Evolutionary conservation across 805 yeast species (phyloP).

Genomic region (Wickerhamiella qilinensis): DNA sequence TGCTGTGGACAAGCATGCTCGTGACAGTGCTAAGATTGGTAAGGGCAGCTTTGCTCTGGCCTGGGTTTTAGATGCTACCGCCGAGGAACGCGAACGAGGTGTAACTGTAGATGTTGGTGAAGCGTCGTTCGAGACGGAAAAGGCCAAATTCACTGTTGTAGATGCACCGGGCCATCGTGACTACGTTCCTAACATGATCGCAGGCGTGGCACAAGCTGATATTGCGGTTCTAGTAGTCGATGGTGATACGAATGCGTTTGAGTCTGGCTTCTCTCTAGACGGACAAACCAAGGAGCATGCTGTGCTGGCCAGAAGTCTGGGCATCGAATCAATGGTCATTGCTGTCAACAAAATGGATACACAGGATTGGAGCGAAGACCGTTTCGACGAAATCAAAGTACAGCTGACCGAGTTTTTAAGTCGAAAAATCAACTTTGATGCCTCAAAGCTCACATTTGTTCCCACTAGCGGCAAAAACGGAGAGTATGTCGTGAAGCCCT

Average conservation of each 20-base stretch:
- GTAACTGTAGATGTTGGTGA: slow-evolving; percentile 68
- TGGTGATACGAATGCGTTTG: slow-evolving; percentile 48
- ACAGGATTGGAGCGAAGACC: slow-evolving; percentile 36
- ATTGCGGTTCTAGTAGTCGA: slow-evolving; percentile 60
- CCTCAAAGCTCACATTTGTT: slow-evolving; percentile 30
- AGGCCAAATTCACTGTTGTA: slow-evolving; percentile 45
- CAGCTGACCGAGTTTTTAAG: slow-evolving; percentile 36
- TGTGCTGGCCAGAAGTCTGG: slow-evolving; percentile 47
- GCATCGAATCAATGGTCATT: slow-evolving; percentile 43
- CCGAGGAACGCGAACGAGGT: slow-evolving; percentile 59
- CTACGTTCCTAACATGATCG: slow-evolving; percentile 74
- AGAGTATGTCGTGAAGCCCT: slow-evolving; percentile 39
- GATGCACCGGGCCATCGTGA: slow-evolving; percentile 81
- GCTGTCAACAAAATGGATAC: slow-evolving; percentile 60
- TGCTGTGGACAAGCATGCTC: slow-evolving; percentile 42
- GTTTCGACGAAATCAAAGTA: slow-evolving; percentile 35
- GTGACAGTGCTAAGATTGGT: slow-evolving; percentile 51
- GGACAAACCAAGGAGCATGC: slow-evolving; percentile 76
- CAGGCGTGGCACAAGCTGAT: slow-evolving; percentile 70
- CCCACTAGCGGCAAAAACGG: slow-evolving; percentile 63
- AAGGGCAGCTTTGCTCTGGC: slow-evolving; percentile 71
- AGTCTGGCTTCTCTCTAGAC: slow-evolving; percentile 45
- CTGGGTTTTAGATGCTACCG: slow-evolving; percentile 72
- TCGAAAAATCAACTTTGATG: slow-evolving; percentile 34
- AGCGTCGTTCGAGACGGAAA: slow-evolving; percentile 42